Base-by-base conservation (phyloP, 495 filamentous ascomycete species). In the Penicillium turbatum region DNA sequence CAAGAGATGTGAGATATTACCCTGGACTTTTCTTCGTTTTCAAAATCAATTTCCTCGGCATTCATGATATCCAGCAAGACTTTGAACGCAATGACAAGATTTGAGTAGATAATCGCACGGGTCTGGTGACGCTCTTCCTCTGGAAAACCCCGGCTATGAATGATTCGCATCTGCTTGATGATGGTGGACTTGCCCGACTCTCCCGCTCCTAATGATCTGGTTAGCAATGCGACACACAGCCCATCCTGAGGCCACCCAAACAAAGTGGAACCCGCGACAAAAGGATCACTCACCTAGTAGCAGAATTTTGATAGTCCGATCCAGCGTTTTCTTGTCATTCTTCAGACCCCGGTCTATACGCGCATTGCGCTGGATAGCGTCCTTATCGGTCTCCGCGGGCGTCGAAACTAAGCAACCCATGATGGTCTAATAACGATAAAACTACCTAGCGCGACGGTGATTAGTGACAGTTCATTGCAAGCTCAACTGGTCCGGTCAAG, bases 141-240 rank as follows among this genome's bases (percentile, higher is more conserved):
- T 38, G 87, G 89, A 69, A 97, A 97, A 17, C 95, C 93, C 67
- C 89, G 82, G 36, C 90, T 86, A 66, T 98, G 92, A 61, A 98
- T 97, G 70, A 98, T 86, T 65, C 92, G 91, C 93, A 98, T 98
- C 79, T 98, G 93, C 76, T 98, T 98, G 47, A 98, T 81, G 54
- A 98, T 92, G 6, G 93, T 98, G 7, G 93, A 98, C 69, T 98
- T 98, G 38, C 93, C 93, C 27, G 90, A 96, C 75, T 98, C 93
- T 63, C 93, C 93, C 62, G 93, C 93, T 67, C 93, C 93, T 97
- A 40, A 11, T 51, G 6, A 34, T 21, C 19, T 16, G 10, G 48
- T 57, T 34, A 64, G 64, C 35, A 39, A 31, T 16, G 54, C 51
- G 17, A 27, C 15, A 39, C 29, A 42, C 24, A n/a, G n/a, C n/a